phyloP scores from a whole-genome alignment of 441 rosid genomes.

The Erysimum cheiri region DNA sequence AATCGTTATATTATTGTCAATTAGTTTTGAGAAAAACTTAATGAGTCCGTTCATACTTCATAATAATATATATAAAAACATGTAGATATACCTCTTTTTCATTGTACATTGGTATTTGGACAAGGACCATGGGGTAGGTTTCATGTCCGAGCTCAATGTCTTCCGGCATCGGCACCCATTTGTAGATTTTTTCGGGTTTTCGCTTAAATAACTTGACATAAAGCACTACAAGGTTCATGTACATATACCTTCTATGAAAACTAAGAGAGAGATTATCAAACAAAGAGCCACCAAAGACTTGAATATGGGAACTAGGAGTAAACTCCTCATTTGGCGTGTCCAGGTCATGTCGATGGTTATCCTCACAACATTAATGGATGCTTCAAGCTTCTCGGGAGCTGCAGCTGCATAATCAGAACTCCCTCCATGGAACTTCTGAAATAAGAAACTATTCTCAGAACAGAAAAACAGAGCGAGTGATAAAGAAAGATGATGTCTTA shows the following conservation, averaged over 20 bases:
- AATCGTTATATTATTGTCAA: neutral
- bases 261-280: conserved; percentile 54
- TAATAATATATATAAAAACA: neutral
- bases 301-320: conserved; percentile 20
- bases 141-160: conserved; percentile 63
- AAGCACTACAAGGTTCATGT: conserved; percentile 59
- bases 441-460: neutral
- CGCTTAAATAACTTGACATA: conserved; percentile 49
- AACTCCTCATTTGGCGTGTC: conserved; percentile 19
- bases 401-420: conserved; percentile 26
- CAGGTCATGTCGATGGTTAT: conserved; percentile 13
- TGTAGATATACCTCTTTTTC: conserved; percentile 57
- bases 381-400: conserved; percentile 25
- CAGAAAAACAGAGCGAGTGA: conserved; percentile 22
- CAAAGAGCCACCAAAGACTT: conserved; percentile 55
- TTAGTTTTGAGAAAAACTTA: neutral
- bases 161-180: conserved; percentile 66
- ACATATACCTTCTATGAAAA: conserved; percentile 60
- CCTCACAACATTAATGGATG: neutral
- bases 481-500: neutral
- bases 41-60: neutral
- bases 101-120: conserved; percentile 76
- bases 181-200: conserved; percentile 59
- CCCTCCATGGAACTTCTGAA: conserved; percentile 36
- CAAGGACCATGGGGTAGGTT: conserved; percentile 61